Evolutionary conservation across 2,329 filamentous ascomycete genomes (phyloP).

Genomic region (Hypomyces rosellus): DNA sequence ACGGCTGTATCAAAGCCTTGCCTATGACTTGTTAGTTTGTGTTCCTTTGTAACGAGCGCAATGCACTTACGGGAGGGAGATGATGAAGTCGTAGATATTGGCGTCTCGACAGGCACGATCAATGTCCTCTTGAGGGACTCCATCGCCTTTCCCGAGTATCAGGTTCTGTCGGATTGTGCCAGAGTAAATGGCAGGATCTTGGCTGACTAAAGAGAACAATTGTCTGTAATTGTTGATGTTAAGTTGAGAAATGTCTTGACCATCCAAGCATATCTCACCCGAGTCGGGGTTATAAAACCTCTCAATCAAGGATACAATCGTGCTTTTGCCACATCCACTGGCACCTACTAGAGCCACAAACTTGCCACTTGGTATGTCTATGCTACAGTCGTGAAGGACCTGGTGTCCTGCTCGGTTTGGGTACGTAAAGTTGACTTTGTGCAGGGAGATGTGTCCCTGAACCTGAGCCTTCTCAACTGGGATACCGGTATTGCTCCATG

Average conservation of each 20-base stretch:
- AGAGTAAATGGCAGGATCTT: constrained; percentile 91
- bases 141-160: constrained; percentile 63
- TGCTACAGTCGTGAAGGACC: constrained; percentile 55
- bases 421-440: constrained; percentile 59
- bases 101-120: constrained; percentile 78
- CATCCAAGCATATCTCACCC: constrained; percentile 79
- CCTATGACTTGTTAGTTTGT: background rate
- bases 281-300: constrained; percentile 87
- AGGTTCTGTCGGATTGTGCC: constrained; percentile 89
- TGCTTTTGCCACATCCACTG: constrained; percentile 61
- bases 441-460: constrained; percentile 58
- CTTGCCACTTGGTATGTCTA: constrained; percentile 38
- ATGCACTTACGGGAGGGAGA: constrained; percentile 55
- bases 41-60: background rate
- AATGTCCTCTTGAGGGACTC: constrained; percentile 65
- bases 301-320: constrained; percentile 84
- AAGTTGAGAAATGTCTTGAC: constrained; percentile 69
- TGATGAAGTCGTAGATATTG: constrained; percentile 89
- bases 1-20: constrained; percentile 85
- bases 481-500: constrained; percentile 63
- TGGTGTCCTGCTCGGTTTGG: constrained; percentile 60
- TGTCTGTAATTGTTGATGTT: constrained; percentile 83
- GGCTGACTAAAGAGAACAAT: constrained; percentile 78
- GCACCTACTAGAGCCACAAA: constrained; percentile 8
- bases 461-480: constrained; percentile 46